Evolutionary conservation across 495 filamentous ascomycete genomes (phyloP), one percentile per base, ranked within the genome.

Genomic region (Coniosporium apollinis): DNA sequence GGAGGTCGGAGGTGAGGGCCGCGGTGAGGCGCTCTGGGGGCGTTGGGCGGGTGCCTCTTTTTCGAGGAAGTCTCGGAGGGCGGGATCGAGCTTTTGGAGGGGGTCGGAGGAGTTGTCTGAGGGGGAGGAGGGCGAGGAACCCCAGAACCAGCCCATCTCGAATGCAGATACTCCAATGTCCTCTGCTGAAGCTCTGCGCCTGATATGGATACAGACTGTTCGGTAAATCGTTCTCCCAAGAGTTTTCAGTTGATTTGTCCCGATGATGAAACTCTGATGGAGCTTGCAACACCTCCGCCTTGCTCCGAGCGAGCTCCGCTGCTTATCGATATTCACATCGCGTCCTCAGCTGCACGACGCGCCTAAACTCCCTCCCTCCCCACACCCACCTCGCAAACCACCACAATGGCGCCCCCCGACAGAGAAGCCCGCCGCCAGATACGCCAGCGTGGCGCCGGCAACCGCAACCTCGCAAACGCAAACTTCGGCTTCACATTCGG

Each of bases 11-110:
- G 21, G 42, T 19, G 22, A 44, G 19, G 30, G 48, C 13, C 11
- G 28, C 19, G 35, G 50, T 18, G 43, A 36, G 30, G 48, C 41
- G 29, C 46, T 24, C 24, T 39, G 21, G 20, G 47, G 39, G 22
- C 37, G 11, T 34, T 46, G 33, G 18, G 44, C 19, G 76, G 59
- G 30, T 82, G 81, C 28, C 59, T 94, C 82, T 54, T 75, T 70
- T 47, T 78, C 65, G 50, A 94, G 79, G 61, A 80, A 94, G 43
- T 85, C 76, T 28, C 78, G 78, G 22, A 93, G 70, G 40, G 67
- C 70, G 29, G 86, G 84, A 49, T 93, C 83, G 44, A 94, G 78
- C 46, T 80, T 74, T 45, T 70, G 63, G 49, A 87, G 70, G 36
- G 85, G 78, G 49, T 94, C 82, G 19, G 66, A 60, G 32, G 57